Evolutionary conservation across 164 flowering plant species (phyloP), one percentile per base, ranked within the genome.

Genomic region (Malania oleifera): DNA sequence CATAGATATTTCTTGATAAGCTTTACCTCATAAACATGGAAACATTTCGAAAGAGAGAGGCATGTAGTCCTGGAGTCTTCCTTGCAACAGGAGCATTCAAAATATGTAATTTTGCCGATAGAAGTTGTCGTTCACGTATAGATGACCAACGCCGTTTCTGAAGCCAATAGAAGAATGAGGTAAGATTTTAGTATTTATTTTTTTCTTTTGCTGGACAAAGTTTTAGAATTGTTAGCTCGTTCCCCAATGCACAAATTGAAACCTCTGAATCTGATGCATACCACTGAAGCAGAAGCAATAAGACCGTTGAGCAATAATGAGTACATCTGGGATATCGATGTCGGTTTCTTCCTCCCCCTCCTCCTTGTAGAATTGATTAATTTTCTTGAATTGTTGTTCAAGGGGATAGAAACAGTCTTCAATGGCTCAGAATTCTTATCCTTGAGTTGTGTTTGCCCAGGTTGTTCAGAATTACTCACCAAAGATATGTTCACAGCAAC

Each of bases 1-100:
- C 51, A 47, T 38, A 20, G 22, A 31, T 31, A 31, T 4, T 4
- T 9, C 9, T 9, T 7, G 37, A 49, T 9, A 14, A 2, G 5
- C 47, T 4, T 55, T 40, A 81, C 85, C 82, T 74, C 68, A 1
- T 62, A 57, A 81, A 81, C 73, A 25, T 70, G 56, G 85, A 78
- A 59, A 65, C 53, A 63, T 81, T 78, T 52, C 75, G 69, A 48
- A 66, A 76, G 44, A 74, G 37, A 27, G 73, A 67, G 43, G 76
- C 60, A 53, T 70, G 38, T 46, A 70, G 66, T 63, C 61, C 79
- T 12, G 70, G 49, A 57, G 29, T 23, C 17, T 61, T 68, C 39
- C 64, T 56, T 26, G 59, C 15, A 4, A 64, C 6, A 7, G 75
- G 75, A 64, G 82, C 85, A 64, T 73, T 76, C 59, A 66, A 26